These are phyloP conservation scores for Juglanconis sp. DNA, from an alignment of 2,329 filamentous ascomycete species.

Conservation along the genomic window DNA sequence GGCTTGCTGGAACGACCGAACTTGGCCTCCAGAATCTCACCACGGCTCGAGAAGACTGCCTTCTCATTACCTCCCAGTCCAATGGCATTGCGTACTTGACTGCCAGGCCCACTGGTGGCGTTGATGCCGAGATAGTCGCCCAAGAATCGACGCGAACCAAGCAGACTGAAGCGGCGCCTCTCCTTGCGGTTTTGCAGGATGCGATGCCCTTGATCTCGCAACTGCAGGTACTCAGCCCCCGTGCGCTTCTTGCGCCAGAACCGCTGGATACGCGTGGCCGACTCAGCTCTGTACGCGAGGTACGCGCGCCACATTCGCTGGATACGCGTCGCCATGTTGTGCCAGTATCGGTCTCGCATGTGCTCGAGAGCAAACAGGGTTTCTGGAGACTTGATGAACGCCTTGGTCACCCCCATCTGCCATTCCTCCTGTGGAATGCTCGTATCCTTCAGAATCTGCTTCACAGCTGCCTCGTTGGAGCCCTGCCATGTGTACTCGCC, in stretches of 20 bases:
- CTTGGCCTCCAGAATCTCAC: constrained; percentile 86
- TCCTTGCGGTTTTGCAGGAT: constrained; percentile 85
- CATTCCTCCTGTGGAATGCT: constrained; percentile 94
- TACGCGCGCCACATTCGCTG: constrained; percentile 98
- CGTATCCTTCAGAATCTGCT: constrained; percentile 92
- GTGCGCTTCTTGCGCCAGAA: constrained; percentile 94
- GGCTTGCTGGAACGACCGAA: constrained; percentile 95
- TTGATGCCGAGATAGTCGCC: constrained; percentile 93
- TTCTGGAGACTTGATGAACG: constrained; percentile 97
- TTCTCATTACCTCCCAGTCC: constrained; percentile 70
- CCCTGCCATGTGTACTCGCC: constrained; percentile 97
- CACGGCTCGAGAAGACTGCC: constrained; percentile 84
- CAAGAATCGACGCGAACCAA: constrained; percentile 88
- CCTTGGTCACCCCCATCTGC: constrained; percentile 95
- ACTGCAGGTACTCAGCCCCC: constrained; percentile 81
- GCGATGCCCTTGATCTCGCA: constrained; percentile 83
- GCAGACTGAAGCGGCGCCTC: constrained; percentile 81
- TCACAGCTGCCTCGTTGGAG: constrained; percentile 80
- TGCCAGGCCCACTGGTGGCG: constrained; percentile 73
- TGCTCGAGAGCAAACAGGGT: constrained; percentile 95
- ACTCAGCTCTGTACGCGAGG: constrained; percentile 86
- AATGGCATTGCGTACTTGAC: constrained; percentile 73
- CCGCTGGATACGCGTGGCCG: constrained; percentile 87
- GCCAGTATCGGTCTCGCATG: constrained; percentile 97
- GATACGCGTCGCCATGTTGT: constrained; percentile 98